Conservation (phyloP, 2,329 filamentous ascomycete genomes). For the Exophiala xenobiotica region DNA sequence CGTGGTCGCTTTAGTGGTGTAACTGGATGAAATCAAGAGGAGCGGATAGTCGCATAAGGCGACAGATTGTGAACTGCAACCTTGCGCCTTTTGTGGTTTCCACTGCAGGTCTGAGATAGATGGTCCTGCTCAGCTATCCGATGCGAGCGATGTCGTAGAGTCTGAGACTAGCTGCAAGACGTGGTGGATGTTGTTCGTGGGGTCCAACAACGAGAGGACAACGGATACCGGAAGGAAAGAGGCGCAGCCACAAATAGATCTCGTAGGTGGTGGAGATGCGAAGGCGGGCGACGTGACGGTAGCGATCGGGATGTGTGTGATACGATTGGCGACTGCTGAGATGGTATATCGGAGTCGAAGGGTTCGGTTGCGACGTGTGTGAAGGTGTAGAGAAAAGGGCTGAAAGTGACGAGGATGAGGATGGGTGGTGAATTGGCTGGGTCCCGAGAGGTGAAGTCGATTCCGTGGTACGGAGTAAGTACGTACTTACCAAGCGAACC, state of each 20-base stretch:
- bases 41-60: slow-evolving; percentile 11
- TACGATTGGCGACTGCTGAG: not conserved
- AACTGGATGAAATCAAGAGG: slow-evolving; percentile 18
- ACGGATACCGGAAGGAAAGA: slow-evolving; percentile 12
- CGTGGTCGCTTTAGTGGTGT: slow-evolving; percentile 20
- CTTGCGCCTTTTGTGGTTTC: not conserved
- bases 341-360: not conserved
- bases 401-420: not conserved
- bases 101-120: not conserved
- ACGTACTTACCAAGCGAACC: too few species aligned
- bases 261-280: slow-evolving; percentile 8
- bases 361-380: not conserved
- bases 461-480: too few species aligned
- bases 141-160: slow-evolving; percentile 7
- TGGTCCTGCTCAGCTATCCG: not conserved
- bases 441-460: not conserved
- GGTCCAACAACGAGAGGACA: slow-evolving; percentile 18
- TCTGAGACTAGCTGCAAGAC: slow-evolving; percentile 23
- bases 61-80: slow-evolving; percentile 2
- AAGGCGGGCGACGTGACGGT: slow-evolving; percentile 6
- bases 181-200: slow-evolving; percentile 17
- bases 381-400: not conserved
- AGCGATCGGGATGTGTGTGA: slow-evolving; percentile 1
- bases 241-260: slow-evolving; percentile 26
- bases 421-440: not conserved